Conservation (phyloP, 2,329 filamentous ascomycete species). For the Fusarium palustre region DNA sequence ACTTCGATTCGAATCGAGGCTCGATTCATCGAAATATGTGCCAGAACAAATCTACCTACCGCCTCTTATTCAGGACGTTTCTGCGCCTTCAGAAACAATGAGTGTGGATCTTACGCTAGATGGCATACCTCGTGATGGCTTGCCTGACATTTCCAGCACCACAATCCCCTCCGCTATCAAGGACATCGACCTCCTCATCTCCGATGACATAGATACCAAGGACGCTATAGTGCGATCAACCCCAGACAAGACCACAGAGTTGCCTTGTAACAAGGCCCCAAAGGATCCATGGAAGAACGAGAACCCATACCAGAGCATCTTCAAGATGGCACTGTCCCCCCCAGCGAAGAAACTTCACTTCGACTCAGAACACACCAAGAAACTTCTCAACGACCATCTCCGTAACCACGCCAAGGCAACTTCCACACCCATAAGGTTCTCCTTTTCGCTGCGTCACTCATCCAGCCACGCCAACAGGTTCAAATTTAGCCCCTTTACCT, state of each 20-base stretch:
- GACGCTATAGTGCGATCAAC: neutral
- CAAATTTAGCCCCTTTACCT: neutral
- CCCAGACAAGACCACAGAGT: neutral
- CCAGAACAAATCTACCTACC: neutral
- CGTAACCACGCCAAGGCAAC: neutral
- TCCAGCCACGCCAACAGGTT: neutral
- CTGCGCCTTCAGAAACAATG: neutral
- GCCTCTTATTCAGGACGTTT: neutral
- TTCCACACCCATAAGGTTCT: constrained; percentile 6
- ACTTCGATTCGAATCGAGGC: neutral
- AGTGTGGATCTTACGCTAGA: neutral
- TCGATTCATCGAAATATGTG: neutral
- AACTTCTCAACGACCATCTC: constrained; percentile 5
- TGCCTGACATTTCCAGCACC: neutral
- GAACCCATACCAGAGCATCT: neutral
- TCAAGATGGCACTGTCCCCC: neutral
- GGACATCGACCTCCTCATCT: too few species aligned
- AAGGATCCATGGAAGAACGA: neutral
- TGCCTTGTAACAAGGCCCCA: neutral
- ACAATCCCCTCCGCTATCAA: neutral
- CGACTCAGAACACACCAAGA: neutral
- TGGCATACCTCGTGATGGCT: neutral
- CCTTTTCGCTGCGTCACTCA: constrained; percentile 15
- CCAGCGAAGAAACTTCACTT: neutral
- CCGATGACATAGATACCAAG: neutral